Percentiles rank a stretch among this genome's conserved stretches.
Evolutionary conservation across 176 grass and related monocot species (phyloP).

Genomic region (Thalia dealbata): DNA sequence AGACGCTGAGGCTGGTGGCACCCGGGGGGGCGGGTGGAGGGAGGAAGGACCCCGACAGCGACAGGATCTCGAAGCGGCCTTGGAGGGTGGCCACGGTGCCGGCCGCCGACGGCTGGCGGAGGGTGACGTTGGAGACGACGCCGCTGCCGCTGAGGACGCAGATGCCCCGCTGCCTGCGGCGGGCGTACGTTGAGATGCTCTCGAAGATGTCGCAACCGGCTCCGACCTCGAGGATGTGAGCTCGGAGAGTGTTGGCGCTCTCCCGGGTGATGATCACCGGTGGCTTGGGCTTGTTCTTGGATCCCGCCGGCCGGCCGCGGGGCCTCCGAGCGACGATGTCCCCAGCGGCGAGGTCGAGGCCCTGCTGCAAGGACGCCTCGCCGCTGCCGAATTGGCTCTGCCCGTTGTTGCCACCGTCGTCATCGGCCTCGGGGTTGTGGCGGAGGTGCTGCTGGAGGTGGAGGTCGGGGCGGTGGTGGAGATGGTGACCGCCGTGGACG

Average conservation of each 20-base stretch:
- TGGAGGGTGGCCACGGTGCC: constrained; percentile 74
- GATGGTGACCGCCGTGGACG: constrained; percentile 34
- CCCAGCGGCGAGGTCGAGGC: constrained; percentile 18
- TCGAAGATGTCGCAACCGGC: constrained; percentile 91
- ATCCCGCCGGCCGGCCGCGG: constrained; percentile 60
- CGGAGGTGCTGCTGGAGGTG: constrained; percentile 45
- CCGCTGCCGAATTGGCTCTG: constrained; percentile 36
- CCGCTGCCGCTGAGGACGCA: constrained; percentile 96
- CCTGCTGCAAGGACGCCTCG: constrained; percentile 34
- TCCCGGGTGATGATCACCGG: constrained; percentile 97
- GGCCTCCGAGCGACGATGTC: constrained; percentile 52
- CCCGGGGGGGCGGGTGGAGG: constrained; percentile 79
- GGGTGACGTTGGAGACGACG: constrained; percentile 85
- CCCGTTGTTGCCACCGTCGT: constrained; percentile 24
- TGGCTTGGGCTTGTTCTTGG: constrained; percentile 93
- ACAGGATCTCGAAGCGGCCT: constrained; percentile 95
- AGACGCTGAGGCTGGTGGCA: constrained; percentile 94
- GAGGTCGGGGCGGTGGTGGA: constrained; percentile 62
- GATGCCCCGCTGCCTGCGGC: constrained; percentile 74
- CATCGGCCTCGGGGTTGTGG: constrained; percentile 24
- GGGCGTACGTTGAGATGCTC: constrained; percentile 72
- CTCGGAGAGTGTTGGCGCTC: constrained; percentile 94
- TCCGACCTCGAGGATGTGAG: constrained; percentile 90
- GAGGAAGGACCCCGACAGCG: constrained; percentile 91
- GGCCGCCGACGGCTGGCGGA: constrained; percentile 73